Base-by-base conservation (phyloP, 2,329 filamentous ascomycete genomes). In the Graphiopsis chlorocephala region DNA sequence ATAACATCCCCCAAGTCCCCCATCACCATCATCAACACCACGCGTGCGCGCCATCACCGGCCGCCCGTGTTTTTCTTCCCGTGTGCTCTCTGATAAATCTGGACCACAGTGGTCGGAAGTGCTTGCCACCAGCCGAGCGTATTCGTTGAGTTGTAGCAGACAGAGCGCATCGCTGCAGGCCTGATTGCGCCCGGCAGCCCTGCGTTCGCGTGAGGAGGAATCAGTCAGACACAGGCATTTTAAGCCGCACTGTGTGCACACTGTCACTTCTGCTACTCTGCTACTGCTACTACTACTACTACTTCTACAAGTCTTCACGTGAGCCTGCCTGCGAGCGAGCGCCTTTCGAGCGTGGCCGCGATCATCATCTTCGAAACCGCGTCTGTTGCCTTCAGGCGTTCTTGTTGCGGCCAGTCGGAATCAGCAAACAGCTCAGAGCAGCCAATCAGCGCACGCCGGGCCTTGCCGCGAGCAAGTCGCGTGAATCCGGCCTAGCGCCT, bases 241-340 rank as follows among this genome's bases (percentile, higher is more conserved):
- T 64, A 64, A 64, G 61, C 61, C 61, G 50, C 53, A 50, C 53
- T 45, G 61, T 63, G 61, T 50, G 29, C 53, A 63, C 52, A 64
- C 55, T 57, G 52, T 58, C 61, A 62, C 48, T 55, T 55, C 47
- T 53, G 33, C 60, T 62, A 17, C 59, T 31, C 59, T 29, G 4
- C 58, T 29, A 20, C 33, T 33, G 17, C 29, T 10, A 7, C 29
- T n/a, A 6, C 29, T 11, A 28, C 23, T 26, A 26, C 33, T n/a
- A 26, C 33, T 42, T 25, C 48, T 29, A 11, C 60, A 55, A 62
- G 60, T 62, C 48, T 55, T 62, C 48, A 55, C 60, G 60, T 62
- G 60, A 62, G 60, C 59, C 59, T 52, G 58, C 38, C 38, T 45
- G 38, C 38, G 38, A 45, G 38, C 45, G 29, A 38, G 60, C 60